Conservation (phyloP, 805 yeast species). For the Yueomyces sp. region DNA sequence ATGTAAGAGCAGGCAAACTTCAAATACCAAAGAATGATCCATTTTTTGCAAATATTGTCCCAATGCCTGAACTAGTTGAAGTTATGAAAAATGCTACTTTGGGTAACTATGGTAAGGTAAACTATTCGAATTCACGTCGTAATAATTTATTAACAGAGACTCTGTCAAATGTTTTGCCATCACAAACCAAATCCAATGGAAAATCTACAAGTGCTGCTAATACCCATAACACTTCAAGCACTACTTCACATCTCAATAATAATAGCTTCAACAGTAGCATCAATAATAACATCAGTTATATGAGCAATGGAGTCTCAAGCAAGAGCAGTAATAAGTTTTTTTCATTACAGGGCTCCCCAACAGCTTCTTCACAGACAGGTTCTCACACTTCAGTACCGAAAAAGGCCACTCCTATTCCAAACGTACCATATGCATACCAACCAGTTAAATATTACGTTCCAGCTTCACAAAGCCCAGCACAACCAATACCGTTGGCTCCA, state of each 20-base stretch:
- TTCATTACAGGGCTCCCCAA: too few species aligned
- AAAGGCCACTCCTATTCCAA: too few species aligned
- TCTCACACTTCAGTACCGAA: too few species aligned
- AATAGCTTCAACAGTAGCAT: background rate
- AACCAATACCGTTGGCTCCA: too few species aligned
- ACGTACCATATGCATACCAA: too few species aligned
- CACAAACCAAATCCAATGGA: background rate
- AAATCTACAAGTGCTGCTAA: background rate
- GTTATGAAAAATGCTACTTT: constrained; percentile 46
- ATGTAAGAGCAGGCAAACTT: constrained; percentile 45
- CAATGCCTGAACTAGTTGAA: constrained; percentile 36
- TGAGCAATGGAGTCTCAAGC: background rate
- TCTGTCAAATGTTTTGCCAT: background rate
- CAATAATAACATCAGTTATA: too few species aligned
- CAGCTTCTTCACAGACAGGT: background rate
- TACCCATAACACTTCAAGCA: background rate
- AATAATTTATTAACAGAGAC: background rate
- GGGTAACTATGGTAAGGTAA: background rate
- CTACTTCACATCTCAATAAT: too few species aligned
- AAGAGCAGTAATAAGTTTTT: too few species aligned
- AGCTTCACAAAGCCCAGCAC: too few species aligned
- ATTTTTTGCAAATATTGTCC: constrained; percentile 33
- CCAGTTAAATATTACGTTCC: too few species aligned
- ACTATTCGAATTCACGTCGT: background rate
- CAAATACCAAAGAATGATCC: constrained; percentile 43